A percentile compares a stretch with the other conserved stretches of the same genome.
Conservation (phyloP, 441 rosid genomes). For the Capsella rubella region DNA sequence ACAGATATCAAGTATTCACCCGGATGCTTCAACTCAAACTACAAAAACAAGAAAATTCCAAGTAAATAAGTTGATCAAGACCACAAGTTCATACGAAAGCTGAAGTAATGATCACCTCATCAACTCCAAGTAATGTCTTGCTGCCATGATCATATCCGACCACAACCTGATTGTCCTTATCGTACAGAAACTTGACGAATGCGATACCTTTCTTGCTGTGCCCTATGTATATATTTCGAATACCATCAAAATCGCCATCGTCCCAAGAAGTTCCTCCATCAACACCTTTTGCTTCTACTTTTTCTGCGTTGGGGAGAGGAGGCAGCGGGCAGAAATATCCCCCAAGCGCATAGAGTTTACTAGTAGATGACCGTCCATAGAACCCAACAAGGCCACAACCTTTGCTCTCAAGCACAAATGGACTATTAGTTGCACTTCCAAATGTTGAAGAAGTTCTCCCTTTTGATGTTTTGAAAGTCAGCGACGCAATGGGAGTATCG, state of each 20-base stretch:
- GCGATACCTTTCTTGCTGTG: neutral
- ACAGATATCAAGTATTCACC: neutral
- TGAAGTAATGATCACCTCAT: neutral
- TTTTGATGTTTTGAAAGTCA: slow-evolving; percentile 4
- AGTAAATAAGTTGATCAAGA: neutral
- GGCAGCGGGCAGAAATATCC: neutral
- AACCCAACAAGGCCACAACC: neutral
- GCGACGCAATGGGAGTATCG: no score
- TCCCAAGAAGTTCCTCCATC: slow-evolving; percentile 16
- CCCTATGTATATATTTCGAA: slow-evolving; percentile 24
- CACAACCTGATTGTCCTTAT: neutral
- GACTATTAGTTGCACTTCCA: neutral
- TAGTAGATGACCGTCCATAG: neutral
- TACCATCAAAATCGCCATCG: neutral
- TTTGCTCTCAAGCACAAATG: neutral
- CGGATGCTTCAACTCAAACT: neutral
- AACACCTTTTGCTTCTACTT: slow-evolving; percentile 8
- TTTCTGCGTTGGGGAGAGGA: neutral
- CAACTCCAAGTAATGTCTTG: neutral
- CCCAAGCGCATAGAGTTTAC: neutral
- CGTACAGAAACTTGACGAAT: slow-evolving; percentile 9
- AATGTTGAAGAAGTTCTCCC: neutral
- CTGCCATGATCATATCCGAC: neutral
- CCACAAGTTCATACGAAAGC: neutral
- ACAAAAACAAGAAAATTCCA: neutral